Conservation (phyloP, 352 stramenopile genomes). For the Phytophthora ramorum region DNA sequence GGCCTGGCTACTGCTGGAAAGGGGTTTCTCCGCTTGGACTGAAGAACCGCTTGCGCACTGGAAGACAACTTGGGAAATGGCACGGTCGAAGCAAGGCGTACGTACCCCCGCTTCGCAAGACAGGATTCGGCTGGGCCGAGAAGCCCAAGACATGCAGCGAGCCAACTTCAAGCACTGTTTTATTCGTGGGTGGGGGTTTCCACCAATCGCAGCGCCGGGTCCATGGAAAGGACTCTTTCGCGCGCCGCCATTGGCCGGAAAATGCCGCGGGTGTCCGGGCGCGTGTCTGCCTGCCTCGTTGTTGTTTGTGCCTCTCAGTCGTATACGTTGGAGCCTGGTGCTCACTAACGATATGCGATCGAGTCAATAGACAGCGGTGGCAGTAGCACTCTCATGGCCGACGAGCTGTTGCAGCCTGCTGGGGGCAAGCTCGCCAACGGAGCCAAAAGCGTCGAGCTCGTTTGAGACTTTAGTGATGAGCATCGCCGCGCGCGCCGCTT, state of each 20-base stretch:
- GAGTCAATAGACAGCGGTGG: background rate
- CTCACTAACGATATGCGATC: background rate
- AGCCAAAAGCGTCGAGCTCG: background rate
- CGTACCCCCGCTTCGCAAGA: conserved; percentile 27
- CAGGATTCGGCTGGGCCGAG: conserved; percentile 26
- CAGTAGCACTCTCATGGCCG: background rate
- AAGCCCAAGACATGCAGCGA: conserved; percentile 27
- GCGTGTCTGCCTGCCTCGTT: conserved; percentile 27
- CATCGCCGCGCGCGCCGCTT: conserved; percentile 44
- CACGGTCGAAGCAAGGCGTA: conserved; percentile 1
- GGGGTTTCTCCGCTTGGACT: conserved; percentile 8
- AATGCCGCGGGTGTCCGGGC: conserved; percentile 14
- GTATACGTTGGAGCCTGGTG: background rate
- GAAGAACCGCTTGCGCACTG: conserved; percentile 44
- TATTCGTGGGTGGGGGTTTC: conserved; percentile 8
- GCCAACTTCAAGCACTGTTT: conserved; percentile 47
- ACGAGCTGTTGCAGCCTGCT: background rate
- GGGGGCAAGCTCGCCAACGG: background rate
- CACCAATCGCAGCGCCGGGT: conserved; percentile 15
- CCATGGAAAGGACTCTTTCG: conserved; percentile 13
- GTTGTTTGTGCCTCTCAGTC: conserved; percentile 14
- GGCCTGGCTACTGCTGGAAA: conserved; percentile 3
- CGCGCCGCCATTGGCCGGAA: conserved; percentile 18
- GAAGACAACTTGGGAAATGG: conserved; percentile 65
- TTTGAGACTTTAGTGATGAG: conserved; percentile 3